Conservation (phyloP, 441 rosid species). For the Adansonia gregorii region DNA sequence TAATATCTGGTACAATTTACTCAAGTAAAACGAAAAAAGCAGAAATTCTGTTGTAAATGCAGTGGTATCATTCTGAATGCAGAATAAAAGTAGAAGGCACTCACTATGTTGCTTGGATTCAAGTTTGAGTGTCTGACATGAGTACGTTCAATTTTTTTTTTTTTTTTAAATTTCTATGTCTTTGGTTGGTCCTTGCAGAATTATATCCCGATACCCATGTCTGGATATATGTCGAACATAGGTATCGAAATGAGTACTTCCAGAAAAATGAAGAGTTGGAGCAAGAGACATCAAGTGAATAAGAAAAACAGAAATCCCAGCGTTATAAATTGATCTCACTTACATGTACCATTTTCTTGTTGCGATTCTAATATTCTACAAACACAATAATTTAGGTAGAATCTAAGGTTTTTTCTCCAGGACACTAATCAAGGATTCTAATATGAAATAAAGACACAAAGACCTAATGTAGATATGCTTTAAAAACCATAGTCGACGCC, state of each 20-base stretch:
- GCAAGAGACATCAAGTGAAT: neutral
- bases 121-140: too few species aligned
- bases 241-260: too few species aligned
- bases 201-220: too few species aligned
- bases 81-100: neutral
- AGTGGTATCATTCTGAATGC: neutral
- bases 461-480: slow-evolving; percentile 18
- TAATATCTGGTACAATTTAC: too few species aligned
- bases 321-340: neutral
- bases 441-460: slow-evolving; percentile 9
- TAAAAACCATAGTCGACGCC: slow-evolving; percentile 25
- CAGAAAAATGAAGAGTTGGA: too few species aligned
- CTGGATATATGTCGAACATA: neutral
- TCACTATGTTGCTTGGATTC: neutral
- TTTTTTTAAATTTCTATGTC: too few species aligned
- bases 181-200: too few species aligned
- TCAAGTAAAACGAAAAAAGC: slow-evolving; percentile 11
- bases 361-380: slow-evolving; percentile 7
- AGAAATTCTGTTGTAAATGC: slow-evolving; percentile 2
- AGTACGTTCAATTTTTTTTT: too few species aligned
- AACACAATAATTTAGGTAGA: neutral
- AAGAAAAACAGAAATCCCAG: slow-evolving; percentile 4
- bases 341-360: slow-evolving; percentile 1
- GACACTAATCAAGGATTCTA: slow-evolving; percentile 1
- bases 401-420: slow-evolving; percentile 15